These are phyloP conservation scores for Mucor sp. DNA, from an alignment of 371 early-diverging fungal species.

Conservation along the genomic window DNA sequence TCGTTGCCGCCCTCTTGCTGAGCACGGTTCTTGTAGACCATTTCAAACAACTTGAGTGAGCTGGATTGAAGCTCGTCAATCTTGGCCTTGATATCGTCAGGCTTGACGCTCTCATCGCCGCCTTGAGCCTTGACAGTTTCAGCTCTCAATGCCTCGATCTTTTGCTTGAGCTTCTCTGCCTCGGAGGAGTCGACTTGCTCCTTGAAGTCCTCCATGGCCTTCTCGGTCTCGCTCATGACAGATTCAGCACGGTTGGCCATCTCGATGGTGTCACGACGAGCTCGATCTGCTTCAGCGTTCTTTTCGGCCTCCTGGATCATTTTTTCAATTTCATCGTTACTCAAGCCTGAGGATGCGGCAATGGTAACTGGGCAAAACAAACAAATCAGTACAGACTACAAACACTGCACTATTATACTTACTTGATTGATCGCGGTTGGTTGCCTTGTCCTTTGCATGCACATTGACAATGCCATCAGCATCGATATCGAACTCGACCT, in stretches of 20 bases:
- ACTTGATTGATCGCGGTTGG: constrained; percentile 84
- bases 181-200: constrained; percentile 84
- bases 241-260: constrained; percentile 87
- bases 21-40: constrained; percentile 83
- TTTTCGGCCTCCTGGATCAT: constrained; percentile 89
- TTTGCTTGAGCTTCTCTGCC: constrained; percentile 69
- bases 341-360: constrained; percentile 91
- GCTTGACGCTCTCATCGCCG: constrained; percentile 57
- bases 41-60: constrained; percentile 88
- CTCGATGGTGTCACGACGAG: constrained; percentile 85
- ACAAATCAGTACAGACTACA: not conserved
- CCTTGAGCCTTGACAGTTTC: constrained; percentile 64
- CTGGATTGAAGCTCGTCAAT: constrained; percentile 77
- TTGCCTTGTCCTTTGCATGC: constrained; percentile 91
- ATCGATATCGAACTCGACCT: constrained; percentile 95
- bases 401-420: constrained; percentile 11
- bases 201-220: constrained; percentile 88
- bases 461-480: constrained; percentile 97
- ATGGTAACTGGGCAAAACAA: constrained; percentile 85
- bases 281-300: constrained; percentile 83
- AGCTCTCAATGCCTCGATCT: constrained; percentile 72
- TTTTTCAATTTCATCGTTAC: constrained; percentile 85
- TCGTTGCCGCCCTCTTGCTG: constrained; percentile 18
- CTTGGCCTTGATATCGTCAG: constrained; percentile 69
- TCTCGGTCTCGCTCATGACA: constrained; percentile 85